phyloP scores from a whole-genome alignment of 208 protist genomes.

The Tritrichomonas musculus region DNA sequence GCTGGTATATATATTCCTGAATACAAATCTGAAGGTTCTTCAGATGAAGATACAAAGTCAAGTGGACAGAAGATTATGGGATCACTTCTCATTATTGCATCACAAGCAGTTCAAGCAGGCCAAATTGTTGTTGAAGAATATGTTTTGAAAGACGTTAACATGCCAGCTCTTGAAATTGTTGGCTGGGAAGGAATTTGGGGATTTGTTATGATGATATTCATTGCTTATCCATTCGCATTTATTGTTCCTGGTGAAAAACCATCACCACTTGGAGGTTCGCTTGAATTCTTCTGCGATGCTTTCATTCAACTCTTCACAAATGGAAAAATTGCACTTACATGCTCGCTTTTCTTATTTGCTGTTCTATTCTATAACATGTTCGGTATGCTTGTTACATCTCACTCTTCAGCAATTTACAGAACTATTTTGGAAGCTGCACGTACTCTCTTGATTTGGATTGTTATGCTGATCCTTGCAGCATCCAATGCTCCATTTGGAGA shows the following conservation, averaged over 20 bases:
- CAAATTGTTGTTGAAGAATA: constrained; percentile 32
- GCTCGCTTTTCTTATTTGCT: neutral
- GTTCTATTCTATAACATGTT: constrained; percentile 29
- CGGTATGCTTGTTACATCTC: constrained; percentile 24
- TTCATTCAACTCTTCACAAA: constrained; percentile 9
- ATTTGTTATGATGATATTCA: neutral
- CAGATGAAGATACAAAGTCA: neutral
- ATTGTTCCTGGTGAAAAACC: neutral
- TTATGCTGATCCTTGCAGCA: neutral
- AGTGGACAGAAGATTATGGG: neutral
- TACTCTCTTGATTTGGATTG: constrained; percentile 17
- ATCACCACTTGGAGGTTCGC: neutral
- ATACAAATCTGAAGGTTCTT: neutral
- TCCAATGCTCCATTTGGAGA: neutral
- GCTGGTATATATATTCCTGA: neutral
- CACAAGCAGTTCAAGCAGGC: neutral
- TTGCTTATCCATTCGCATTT: neutral
- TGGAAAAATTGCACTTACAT: neutral
- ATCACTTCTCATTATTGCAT: neutral
- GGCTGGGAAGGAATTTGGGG: constrained; percentile 34
- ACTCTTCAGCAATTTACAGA: neutral
- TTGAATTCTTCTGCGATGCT: neutral
- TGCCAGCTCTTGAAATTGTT: constrained; percentile 31
- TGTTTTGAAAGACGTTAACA: neutral
- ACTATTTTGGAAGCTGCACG: constrained; percentile 23